These are phyloP conservation scores for Brassica rapa DNA, from an alignment of 345 rosid genomes.

Conservation along the genomic window DNA sequence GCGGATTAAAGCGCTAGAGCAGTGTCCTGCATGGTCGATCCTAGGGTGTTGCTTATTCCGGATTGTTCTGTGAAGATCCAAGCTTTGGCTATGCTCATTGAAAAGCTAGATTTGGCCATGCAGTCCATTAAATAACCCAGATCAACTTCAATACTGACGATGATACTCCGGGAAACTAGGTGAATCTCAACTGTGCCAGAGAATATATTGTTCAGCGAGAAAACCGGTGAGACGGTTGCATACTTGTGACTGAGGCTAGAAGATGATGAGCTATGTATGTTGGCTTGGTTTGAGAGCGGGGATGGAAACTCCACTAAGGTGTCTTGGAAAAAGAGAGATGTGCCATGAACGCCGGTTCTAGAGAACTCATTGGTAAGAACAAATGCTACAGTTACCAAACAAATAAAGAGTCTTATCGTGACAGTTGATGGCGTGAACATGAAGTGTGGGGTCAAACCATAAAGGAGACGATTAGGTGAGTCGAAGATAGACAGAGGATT, in stretches of 20 bases:
- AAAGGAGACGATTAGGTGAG: background rate
- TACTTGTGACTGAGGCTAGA: background rate
- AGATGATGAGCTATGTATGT: background rate
- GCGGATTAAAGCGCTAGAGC: background rate
- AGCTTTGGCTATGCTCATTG: background rate
- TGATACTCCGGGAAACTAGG: background rate
- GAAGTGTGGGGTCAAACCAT: background rate
- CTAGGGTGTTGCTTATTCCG: background rate
- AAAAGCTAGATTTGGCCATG: background rate
- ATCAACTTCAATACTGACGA: background rate
- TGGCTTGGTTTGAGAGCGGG: background rate
- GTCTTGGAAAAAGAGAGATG: background rate
- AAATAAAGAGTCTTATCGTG: background rate
- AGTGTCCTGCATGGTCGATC: background rate
- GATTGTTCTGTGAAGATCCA: background rate
- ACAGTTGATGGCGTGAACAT: background rate
- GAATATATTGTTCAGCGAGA: background rate
- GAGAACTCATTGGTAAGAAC: background rate
- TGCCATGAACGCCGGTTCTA: background rate
- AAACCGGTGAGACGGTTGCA: background rate
- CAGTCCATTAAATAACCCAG: background rate
- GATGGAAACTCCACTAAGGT: background rate
- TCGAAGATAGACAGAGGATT: background rate
- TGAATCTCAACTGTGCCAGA: background rate
- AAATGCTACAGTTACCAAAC: too few species aligned